Evolutionary conservation across 768 basidiomycete species (phyloP), one percentile per base, ranked within the genome.

Genomic region (Hirschioporus abietinus): DNA sequence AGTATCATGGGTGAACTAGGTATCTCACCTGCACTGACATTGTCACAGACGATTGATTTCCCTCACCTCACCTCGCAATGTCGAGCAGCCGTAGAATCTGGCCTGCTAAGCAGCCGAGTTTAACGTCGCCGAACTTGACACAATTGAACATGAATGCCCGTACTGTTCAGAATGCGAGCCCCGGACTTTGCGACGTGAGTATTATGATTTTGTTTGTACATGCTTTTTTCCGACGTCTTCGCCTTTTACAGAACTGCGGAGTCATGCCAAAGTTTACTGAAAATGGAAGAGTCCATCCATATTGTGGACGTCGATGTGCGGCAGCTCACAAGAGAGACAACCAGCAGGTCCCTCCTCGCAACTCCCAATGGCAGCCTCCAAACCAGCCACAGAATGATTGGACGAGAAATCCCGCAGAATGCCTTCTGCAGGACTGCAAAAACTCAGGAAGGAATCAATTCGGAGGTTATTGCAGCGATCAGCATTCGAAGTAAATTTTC

Each of bases 221-320:
- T 61, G 60, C 15, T 61, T 25, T 61, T 15, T 61, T 34, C 23
- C 3, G 12, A 24, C 23, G 30, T 4, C n/a, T 10, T 23, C 64
- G 57, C 15, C 42, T 52, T 52, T 27, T n/a, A 63, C 66, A 88
- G 88, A 80, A 81, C 66, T 89, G 88, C 74, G 82, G 84, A 17
- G 78, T 78, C 67, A 87, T 82, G 73, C 85, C 86, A 17, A 88
- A 85, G 77, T 88, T 82, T 72, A 74, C 86, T n/a, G 88, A 88
- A n/a, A 81, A 83, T 67, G 88, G 87, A 20, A 74, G 79, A 68
- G 80, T 80, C 68, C 86, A 88, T 70, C 80, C 83, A 35, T 89
- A 84, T 72, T 88, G 87, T 71, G 81, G 88, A 70, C 84, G 80
- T 69, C 86, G 82, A 63, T 88, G 87, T 72, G 87, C 87, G 65